Percentiles rank a stretch among this genome's conserved stretches.
These are phyloP conservation scores for Pythium apleroticum DNA, from an alignment of 352 stramenopile genomes.

Conservation along the genomic window DNA sequence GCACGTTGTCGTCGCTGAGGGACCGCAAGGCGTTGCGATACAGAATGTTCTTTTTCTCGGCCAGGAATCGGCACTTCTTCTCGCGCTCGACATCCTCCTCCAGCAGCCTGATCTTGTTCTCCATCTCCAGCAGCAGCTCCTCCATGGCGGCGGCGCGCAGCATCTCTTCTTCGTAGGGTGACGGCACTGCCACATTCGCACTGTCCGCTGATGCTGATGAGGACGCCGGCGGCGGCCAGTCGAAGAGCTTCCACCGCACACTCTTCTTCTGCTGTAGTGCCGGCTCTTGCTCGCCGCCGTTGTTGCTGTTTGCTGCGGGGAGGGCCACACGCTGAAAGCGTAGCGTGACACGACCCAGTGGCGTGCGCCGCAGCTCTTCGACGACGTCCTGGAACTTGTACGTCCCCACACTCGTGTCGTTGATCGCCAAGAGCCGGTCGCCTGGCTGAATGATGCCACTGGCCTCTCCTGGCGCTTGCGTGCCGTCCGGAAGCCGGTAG, in stretches of 20 bases:
- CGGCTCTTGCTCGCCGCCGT: not conserved
- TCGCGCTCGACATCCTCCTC: slow-evolving; percentile 54
- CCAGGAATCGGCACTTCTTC: slow-evolving; percentile 69
- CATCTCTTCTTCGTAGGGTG: slow-evolving; percentile 16
- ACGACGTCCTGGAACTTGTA: slow-evolving; percentile 51
- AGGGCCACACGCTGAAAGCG: slow-evolving; percentile 37
- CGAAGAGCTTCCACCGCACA: slow-evolving; percentile 26
- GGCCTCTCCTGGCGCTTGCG: slow-evolving; percentile 54
- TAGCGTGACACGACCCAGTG: slow-evolving; percentile 38
- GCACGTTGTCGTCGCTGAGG: slow-evolving; percentile 54
- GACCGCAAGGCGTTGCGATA: slow-evolving; percentile 68
- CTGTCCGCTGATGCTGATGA: not conserved
- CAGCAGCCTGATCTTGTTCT: slow-evolving; percentile 31
- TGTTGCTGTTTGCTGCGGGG: not conserved
- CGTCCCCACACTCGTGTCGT: slow-evolving; percentile 32
- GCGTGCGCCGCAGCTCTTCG: slow-evolving; percentile 58
- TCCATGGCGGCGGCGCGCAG: slow-evolving; percentile 17
- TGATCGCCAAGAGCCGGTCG: slow-evolving; percentile 53
- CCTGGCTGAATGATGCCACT: slow-evolving; percentile 44
- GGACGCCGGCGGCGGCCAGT: slow-evolving; percentile 11
- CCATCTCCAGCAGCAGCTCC: slow-evolving; percentile 31
- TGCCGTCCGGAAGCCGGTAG: slow-evolving; percentile 60
- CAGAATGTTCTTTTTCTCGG: slow-evolving; percentile 73
- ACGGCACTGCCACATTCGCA: not conserved
- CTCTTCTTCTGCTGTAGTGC: not conserved